Conservation (phyloP, 2,329 filamentous ascomycete species). For the Botrytis elliptica region DNA sequence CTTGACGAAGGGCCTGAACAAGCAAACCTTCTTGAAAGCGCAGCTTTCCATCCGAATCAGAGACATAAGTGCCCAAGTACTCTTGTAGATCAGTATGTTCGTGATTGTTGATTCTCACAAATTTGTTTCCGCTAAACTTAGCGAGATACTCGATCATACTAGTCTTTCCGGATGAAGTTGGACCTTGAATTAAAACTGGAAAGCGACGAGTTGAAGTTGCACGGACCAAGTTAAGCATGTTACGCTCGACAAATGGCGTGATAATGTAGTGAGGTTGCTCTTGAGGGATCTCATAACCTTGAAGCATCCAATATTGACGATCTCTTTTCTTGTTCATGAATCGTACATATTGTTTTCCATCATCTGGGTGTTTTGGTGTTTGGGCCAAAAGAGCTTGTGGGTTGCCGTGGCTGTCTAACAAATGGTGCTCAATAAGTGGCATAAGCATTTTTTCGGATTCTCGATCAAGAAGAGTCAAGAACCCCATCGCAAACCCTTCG, state of each 20-base stretch:
- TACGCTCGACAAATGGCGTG: conserved; percentile 90
- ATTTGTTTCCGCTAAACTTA: conserved; percentile 94
- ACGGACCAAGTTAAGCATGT: conserved; percentile 89
- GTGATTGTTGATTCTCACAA: conserved; percentile 98
- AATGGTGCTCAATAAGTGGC: conserved; percentile 75
- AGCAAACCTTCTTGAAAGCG: conserved; percentile 91
- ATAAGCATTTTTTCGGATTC: conserved; percentile 77
- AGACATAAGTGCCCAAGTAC: conserved; percentile 92
- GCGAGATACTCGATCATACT: conserved; percentile 99
- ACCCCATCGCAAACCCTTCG: conserved; percentile 98
- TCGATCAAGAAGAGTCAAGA: conserved; percentile 81
- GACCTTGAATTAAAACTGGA: conserved; percentile 92
- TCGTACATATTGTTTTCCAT: conserved; percentile 75
- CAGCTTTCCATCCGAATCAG: conserved; percentile 78
- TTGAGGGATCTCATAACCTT: conserved; percentile 65
- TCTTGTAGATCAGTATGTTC: conserved; percentile 98
- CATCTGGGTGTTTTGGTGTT: conserved; percentile 72
- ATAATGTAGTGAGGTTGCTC: conserved; percentile 91
- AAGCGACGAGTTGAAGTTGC: conserved; percentile 90
- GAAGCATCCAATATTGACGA: conserved; percentile 85
- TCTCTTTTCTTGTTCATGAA: conserved; percentile 65
- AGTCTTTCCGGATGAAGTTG: conserved; percentile 96
- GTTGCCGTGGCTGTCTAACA: conserved; percentile 70
- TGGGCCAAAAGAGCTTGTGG: conserved; percentile 73
- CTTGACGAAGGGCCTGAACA: conserved; percentile 86